A percentile compares a stretch with the other conserved stretches of the same genome.
Evolutionary conservation across 2,329 filamentous ascomycete species (phyloP).

Genomic region (Paracoccidioides lutzii): DNA sequence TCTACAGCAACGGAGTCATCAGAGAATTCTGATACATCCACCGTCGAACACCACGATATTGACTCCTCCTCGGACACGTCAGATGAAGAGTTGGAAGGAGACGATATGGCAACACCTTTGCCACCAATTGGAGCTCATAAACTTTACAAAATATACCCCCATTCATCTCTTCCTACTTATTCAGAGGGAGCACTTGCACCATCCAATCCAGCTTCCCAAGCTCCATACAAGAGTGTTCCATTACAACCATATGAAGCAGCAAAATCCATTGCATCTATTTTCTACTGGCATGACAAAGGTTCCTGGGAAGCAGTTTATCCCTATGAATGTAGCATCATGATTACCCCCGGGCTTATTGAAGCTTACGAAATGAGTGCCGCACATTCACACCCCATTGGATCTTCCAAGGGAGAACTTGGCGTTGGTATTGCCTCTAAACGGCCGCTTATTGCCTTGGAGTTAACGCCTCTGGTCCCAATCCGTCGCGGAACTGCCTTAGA

Average conservation of each 20-base stretch:
- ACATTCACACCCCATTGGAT: constrained; percentile 12
- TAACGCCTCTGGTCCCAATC: constrained; percentile 83
- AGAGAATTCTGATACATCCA: constrained; percentile 41
- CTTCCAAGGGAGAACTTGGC: constrained; percentile 9
- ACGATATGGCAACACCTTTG: constrained; percentile 28
- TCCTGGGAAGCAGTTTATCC: constrained; percentile 49
- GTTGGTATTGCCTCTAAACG: constrained; percentile 15
- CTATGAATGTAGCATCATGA: constrained; percentile 49
- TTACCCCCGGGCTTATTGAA: constrained; percentile 53
- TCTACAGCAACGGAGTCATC: constrained; percentile 55
- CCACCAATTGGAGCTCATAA: constrained; percentile 18
- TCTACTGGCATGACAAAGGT: constrained; percentile 51
- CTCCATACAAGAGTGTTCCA: constrained; percentile 46
- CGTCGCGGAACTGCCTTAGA: constrained; percentile 85
- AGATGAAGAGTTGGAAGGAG: constrained; percentile 45
- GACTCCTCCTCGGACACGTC: constrained; percentile 39
- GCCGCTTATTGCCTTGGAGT: constrained; percentile 58
- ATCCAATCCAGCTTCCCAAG: constrained; percentile 72
- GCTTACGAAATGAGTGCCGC: constrained; percentile 44
- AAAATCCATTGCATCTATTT: constrained; percentile 47
- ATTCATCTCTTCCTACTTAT: constrained; percentile 26
- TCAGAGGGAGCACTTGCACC: constrained; percentile 51
- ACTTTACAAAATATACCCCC: constrained; percentile 33
- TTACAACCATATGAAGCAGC: constrained; percentile 35
- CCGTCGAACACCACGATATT: constrained; percentile 40